Percentiles rank a stretch among this genome's conserved stretches.
Evolutionary conservation across 2,329 filamentous ascomycete species (phyloP).

Genomic region (Nannizziopsis arthrosporioides): DNA sequence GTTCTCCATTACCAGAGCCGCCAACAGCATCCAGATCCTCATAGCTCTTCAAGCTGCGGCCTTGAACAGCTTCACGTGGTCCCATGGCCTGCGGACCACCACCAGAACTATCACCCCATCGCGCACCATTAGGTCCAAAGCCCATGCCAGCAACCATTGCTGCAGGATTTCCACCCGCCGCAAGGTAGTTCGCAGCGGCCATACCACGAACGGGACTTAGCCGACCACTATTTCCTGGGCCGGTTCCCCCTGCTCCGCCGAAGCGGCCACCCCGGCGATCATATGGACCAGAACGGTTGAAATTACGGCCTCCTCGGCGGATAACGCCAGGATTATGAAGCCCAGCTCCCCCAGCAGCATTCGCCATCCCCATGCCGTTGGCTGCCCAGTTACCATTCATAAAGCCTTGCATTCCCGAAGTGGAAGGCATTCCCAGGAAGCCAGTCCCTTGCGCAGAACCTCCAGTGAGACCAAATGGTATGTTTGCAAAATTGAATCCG

Average conservation of each 20-base stretch:
- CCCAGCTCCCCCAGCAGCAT: constrained; percentile 23
- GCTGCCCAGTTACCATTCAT: constrained; percentile 26
- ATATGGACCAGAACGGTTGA: constrained; percentile 59
- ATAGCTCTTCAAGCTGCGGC: constrained; percentile 88
- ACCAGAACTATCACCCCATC: constrained; percentile 62
- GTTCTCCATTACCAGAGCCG: constrained; percentile 62
- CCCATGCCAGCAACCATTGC: constrained; percentile 34
- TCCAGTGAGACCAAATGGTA: constrained; percentile 48
- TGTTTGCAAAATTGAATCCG: constrained; percentile 74
- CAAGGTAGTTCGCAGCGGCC: constrained; percentile 26
- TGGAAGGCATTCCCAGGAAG: constrained; percentile 23
- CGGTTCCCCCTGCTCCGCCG: constrained; percentile 37
- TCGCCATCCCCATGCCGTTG: constrained; percentile 19
- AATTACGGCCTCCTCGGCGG: constrained; percentile 54
- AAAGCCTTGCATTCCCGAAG: constrained; percentile 25
- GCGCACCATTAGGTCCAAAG: constrained; percentile 37
- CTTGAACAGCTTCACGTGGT: constrained; percentile 82
- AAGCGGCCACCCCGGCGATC: constrained; percentile 52
- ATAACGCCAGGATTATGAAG: constrained; percentile 53
- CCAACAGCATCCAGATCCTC: constrained; percentile 87
- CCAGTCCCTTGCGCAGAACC: constrained; percentile 29
- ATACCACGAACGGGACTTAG: constrained; percentile 33
- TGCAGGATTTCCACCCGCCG: constrained; percentile 29
- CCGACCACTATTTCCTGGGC: constrained; percentile 33
- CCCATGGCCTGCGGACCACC: constrained; percentile 63